A percentile compares a stretch with the other conserved stretches of the same genome.
Conservation (phyloP, 768 basidiomycete genomes). For the Rhodotorula paludigena region DNA sequence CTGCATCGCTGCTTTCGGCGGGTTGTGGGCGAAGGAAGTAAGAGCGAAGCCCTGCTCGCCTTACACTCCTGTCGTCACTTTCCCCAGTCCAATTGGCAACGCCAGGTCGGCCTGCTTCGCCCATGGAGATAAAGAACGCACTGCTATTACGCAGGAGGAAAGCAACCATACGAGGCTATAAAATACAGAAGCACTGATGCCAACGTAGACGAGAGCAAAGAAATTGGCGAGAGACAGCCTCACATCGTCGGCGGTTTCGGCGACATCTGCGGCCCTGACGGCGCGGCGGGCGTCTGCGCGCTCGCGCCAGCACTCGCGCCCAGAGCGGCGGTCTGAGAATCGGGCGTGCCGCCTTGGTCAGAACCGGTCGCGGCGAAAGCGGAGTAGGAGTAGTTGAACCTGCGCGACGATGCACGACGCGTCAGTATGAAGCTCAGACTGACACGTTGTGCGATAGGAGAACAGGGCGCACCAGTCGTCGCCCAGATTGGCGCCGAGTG, state of each 20-base stretch:
- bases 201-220: not conserved
- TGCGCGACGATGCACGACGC: not conserved
- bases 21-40: not conserved
- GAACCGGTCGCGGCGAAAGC: not conserved
- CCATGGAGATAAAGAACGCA: too few relatives aligned
- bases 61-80: too few relatives aligned
- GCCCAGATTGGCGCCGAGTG: constrained; percentile 16
- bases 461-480: constrained; percentile 27
- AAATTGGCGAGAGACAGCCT: not conserved
- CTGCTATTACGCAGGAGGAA: too few relatives aligned
- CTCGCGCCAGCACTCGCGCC: not conserved
- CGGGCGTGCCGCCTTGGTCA: constrained; percentile 1
- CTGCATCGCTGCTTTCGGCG: not conserved
- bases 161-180: too few relatives aligned
- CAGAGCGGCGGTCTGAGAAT: not conserved
- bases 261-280: not conserved
- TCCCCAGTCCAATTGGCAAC: too few relatives aligned
- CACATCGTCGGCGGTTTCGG: not conserved
- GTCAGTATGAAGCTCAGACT: not conserved
- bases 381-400: constrained; percentile 30
- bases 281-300: not conserved
- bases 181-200: not conserved
- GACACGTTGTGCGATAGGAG: not conserved
- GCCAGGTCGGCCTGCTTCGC: too few relatives aligned
- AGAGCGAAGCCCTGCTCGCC: too few relatives aligned